Conservation (phyloP, 2,329 filamentous ascomycete genomes). For the Arthroderma sp. region DNA sequence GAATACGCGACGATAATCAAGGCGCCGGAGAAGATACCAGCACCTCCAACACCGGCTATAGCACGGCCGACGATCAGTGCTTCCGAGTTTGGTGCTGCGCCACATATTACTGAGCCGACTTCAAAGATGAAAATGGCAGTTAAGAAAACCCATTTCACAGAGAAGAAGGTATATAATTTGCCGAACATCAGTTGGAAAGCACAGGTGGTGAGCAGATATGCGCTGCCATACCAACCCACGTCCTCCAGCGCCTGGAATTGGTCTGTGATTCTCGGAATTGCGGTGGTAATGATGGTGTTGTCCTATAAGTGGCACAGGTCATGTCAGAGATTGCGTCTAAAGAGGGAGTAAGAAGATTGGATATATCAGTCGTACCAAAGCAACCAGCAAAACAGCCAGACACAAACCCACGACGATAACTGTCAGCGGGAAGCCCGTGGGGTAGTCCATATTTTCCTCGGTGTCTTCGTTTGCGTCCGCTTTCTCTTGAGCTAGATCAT, state of each 20-base stretch:
- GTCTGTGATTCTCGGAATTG: constrained; percentile 36
- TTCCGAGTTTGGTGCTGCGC: constrained; percentile 24
- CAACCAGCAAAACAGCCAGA: constrained; percentile 10
- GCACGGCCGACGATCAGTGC: constrained; percentile 30
- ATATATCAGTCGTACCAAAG: constrained; percentile 6
- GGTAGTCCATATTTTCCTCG: constrained; percentile 4
- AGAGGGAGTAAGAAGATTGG: background rate
- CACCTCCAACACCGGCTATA: constrained; percentile 27
- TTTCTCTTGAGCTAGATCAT: background rate
- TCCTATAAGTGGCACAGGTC: constrained; percentile 16
- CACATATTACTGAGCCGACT: constrained; percentile 28
- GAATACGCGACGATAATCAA: constrained; percentile 15
- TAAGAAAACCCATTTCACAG: constrained; percentile 32
- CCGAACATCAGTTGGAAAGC: constrained; percentile 32
- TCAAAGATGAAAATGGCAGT: constrained; percentile 29
- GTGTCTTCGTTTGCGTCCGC: constrained; percentile 1
- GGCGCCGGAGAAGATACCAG: constrained; percentile 28
- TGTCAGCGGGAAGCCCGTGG: constrained; percentile 6
- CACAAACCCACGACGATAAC: constrained; percentile 9
- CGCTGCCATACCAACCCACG: constrained; percentile 37
- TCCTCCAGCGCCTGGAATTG: constrained; percentile 35
- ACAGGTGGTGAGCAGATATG: constrained; percentile 32
- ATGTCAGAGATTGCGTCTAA: too few species aligned
- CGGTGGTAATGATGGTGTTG: constrained; percentile 34
- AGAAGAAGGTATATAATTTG: constrained; percentile 31